Evolutionary conservation across 768 basidiomycete species (phyloP).

Genomic region (Mycena pura): DNA sequence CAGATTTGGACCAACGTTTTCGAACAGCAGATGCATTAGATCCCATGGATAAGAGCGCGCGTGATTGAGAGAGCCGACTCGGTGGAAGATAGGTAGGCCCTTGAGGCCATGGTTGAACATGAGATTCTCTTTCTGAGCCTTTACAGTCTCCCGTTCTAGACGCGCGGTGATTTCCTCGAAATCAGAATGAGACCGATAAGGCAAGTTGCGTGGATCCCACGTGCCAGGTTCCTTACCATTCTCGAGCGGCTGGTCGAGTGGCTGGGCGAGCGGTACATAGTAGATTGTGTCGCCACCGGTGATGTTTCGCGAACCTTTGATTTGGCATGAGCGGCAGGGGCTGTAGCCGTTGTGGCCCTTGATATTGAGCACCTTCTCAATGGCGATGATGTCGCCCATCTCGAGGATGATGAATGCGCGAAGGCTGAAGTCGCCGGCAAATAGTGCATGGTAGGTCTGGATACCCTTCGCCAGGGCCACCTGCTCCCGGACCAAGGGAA

Average conservation of each 20-base stretch:
- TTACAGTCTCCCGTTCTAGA: constrained; percentile 36
- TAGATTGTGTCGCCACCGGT: constrained; percentile 33
- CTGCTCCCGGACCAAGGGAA: background rate
- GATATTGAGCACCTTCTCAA: constrained; percentile 38
- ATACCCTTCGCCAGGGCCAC: background rate
- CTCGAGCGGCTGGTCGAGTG: constrained; percentile 28
- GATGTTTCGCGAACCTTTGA: constrained; percentile 31
- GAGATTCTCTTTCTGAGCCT: background rate
- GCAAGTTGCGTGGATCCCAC: constrained; percentile 30
- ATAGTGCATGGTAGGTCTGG: constrained; percentile 25
- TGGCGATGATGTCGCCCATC: constrained; percentile 40
- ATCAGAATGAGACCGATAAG: constrained; percentile 45
- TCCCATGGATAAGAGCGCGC: too few relatives aligned
- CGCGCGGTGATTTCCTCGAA: constrained; percentile 25
- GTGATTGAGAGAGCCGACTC: constrained; percentile 38
- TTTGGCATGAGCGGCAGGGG: constrained; percentile 44
- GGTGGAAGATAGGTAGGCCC: constrained; percentile 32
- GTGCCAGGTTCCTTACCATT: background rate
- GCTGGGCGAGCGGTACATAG: constrained; percentile 27
- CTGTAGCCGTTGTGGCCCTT: constrained; percentile 44
- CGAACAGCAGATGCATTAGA: too few relatives aligned
- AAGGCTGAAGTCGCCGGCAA: constrained; percentile 34
- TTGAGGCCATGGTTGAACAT: constrained; percentile 38
- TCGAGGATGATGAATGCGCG: constrained; percentile 36
- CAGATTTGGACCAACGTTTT: too few relatives aligned